Base-by-base conservation (phyloP, 805 yeast species). In the Scheffersomyces spartinae region DNA sequence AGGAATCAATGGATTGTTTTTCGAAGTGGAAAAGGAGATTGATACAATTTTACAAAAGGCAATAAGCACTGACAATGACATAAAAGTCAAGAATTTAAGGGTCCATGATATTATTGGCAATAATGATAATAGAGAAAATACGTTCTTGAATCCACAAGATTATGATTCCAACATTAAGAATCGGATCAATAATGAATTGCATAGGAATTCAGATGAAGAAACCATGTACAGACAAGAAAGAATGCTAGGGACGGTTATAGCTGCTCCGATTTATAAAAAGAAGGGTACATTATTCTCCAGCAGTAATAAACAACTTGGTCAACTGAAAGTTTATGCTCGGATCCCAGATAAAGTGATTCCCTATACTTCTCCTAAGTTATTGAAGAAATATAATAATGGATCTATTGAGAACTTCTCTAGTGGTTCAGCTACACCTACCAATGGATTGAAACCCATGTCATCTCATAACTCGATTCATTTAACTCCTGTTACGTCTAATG, bases 21-120 rank as follows among this genome's bases (percentile, higher is more conserved):
- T 32, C n/a, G 34, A 43, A 10, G 41, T 61, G 12, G 63, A 55
- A 25, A 39, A 40, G 22, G 66, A 61, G 36, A 55, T 61, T 6
- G 50, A 54, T 29, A 39, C 45, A 6, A 41, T 43, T 14, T 39
- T 59, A 6, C 39, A 40, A 13, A 43, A 35, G 18, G 32, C 39
- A 13, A 61, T 54, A 24, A 34, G 38, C 13, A 31, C 35, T 2
- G 37, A 27, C 8, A 50, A 47, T 3, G 52, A 56, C 15, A 34
- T 56, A 18, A 59, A 60, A 29, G 32, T 42, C 13, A 55, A 56
- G 35, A 53, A 52, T 26, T 33, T 56, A 18, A 28, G 38, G n/a
- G 14, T 35, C 4, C 31, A 32, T 15, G 34, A 35, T 20, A 9
- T 21, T 15, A 11, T 14, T 7, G 17, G 21, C 15, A 25, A 15